A percentile compares a stretch with the other conserved stretches of the same genome.
phyloP scores from a whole-genome alignment of 2,329 filamentous ascomycete species.

The Fusarium staphyleae region DNA sequence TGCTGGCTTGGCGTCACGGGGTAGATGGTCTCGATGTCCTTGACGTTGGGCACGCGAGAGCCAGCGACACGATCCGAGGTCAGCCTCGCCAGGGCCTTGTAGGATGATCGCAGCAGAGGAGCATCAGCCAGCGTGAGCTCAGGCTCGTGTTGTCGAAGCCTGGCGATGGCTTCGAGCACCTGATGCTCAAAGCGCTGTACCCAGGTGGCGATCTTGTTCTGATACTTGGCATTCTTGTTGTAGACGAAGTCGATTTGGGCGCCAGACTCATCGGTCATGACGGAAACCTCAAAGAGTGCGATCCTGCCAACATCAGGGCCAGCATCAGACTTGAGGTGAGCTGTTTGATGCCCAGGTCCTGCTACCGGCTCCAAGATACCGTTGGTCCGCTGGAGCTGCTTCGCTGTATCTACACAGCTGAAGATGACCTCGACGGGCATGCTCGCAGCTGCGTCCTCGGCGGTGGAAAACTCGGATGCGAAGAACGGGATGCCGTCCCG shows the following conservation, averaged over 20 bases:
- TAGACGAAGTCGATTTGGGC: constrained; percentile 57
- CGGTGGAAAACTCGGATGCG: constrained; percentile 51
- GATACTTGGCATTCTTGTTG: constrained; percentile 51
- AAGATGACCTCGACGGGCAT: constrained; percentile 66
- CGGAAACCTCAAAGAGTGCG: constrained; percentile 59
- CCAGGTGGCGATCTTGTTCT: constrained; percentile 55
- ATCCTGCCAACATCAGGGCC: constrained; percentile 56
- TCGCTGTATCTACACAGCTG: constrained; percentile 59
- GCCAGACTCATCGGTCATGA: constrained; percentile 52
- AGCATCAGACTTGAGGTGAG: constrained; percentile 52
- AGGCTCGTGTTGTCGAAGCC: constrained; percentile 51
- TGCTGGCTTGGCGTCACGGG: constrained; percentile 59
- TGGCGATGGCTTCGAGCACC: constrained; percentile 53
- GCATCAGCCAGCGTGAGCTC: constrained; percentile 60
- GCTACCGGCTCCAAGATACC: constrained; percentile 58
- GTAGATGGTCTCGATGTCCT: constrained; percentile 58
- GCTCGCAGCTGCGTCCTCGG: constrained; percentile 45
- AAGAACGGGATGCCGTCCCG: constrained; percentile 59
- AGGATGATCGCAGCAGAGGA: constrained; percentile 56
- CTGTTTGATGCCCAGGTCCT: constrained; percentile 49
- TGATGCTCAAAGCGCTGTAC: constrained; percentile 56
- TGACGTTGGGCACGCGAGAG: constrained; percentile 51
- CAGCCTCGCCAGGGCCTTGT: constrained; percentile 54
- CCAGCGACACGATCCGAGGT: constrained; percentile 51
- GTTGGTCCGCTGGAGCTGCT: constrained; percentile 56